phyloP scores from a whole-genome alignment of 2,329 filamentous ascomycete genomes.

The Dothiorella sarmentorum region DNA sequence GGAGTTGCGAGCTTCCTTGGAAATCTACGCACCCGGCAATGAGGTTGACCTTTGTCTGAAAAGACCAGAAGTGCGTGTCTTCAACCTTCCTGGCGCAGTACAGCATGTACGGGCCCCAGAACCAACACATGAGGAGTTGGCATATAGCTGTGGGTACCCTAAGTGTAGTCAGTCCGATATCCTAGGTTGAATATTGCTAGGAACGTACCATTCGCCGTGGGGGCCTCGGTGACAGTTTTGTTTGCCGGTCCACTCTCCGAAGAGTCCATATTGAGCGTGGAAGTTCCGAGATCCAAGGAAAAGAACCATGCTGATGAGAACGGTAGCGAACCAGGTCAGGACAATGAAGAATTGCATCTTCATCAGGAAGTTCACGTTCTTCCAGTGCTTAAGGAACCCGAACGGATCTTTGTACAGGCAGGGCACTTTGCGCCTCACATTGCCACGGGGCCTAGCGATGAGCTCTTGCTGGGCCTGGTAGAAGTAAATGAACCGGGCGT shows the following conservation, averaged over 20 bases:
- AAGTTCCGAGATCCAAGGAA: slow-evolving; percentile 14
- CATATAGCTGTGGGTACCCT: slow-evolving; percentile 62
- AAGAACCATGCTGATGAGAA: neutral
- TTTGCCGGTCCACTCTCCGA: slow-evolving; percentile 11
- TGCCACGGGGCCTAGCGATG: neutral
- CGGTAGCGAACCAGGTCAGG: neutral
- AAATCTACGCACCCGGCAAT: slow-evolving; percentile 37
- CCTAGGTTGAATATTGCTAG: neutral
- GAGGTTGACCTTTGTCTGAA: slow-evolving; percentile 56
- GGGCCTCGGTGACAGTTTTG: slow-evolving; percentile 8
- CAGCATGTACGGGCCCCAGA: slow-evolving; percentile 59
- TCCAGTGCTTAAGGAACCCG: neutral
- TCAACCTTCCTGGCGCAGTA: slow-evolving; percentile 59
- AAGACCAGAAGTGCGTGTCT: slow-evolving; percentile 64
- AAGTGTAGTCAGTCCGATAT: neutral
- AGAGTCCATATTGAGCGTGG: slow-evolving; percentile 2
- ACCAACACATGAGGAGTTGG: slow-evolving; percentile 63
- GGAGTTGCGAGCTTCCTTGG: neutral
- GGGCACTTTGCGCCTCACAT: neutral
- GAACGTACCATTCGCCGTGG: slow-evolving; percentile 12
- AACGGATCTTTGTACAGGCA: neutral
- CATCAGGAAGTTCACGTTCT: neutral
- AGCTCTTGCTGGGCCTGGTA: slow-evolving; percentile 13
- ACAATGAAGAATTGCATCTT: neutral
- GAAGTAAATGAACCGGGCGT: slow-evolving; percentile 9